Percentiles rank a stretch among this genome's conserved stretches.
Conservation (phyloP, 2,329 filamentous ascomycete genomes). For the Tolypocladium amazonense region DNA sequence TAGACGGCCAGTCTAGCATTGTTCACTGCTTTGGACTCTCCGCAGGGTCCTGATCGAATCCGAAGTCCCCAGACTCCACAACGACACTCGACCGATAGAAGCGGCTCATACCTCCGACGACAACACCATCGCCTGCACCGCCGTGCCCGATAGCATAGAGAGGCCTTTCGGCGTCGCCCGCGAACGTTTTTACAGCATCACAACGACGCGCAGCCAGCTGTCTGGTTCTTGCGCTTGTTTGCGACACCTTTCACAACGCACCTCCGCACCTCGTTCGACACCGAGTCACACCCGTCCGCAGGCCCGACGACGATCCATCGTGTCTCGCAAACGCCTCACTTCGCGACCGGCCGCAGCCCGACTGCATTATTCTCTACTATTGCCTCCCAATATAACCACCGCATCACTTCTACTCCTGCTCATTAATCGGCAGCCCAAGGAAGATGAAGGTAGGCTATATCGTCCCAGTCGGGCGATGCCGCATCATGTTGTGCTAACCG, state of each 20-base stretch:
- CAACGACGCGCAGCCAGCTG: background rate
- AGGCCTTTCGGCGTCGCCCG: background rate
- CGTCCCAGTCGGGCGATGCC: too few species aligned
- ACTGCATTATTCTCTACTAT: background rate
- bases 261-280: background rate
- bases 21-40: constrained; percentile 7
- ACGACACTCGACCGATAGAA: background rate
- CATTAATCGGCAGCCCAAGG: constrained; percentile 7
- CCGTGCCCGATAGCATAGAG: background rate
- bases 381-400: background rate
- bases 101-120: background rate
- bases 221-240: background rate
- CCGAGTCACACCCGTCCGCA: background rate
- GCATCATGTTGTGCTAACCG: constrained; percentile 1
- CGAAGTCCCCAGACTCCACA: constrained; percentile 6
- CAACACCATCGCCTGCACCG: background rate
- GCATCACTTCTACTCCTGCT: background rate
- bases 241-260: background rate
- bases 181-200: background rate
- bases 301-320: background rate
- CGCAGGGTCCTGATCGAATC: constrained; percentile 6
- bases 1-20: constrained; percentile 14
- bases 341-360: background rate
- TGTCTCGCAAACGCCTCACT: background rate
- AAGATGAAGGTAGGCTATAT: constrained; percentile 27